Percentiles rank a stretch among this genome's conserved stretches.
Evolutionary conservation across 768 basidiomycete species (phyloP).

Genomic region (Psilocybe tampanensis): DNA sequence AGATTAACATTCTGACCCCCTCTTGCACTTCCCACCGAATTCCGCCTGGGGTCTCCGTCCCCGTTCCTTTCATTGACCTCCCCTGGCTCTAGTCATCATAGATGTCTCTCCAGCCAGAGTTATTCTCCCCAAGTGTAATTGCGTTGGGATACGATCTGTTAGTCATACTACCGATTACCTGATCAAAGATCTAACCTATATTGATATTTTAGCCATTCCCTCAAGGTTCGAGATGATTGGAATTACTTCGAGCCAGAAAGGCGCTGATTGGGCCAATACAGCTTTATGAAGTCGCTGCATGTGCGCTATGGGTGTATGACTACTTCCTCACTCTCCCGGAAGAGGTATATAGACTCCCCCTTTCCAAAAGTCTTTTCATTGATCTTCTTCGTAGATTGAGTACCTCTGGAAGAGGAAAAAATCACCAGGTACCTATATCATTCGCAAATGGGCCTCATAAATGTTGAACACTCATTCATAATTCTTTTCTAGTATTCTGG

Average conservation of each 20-base stretch:
- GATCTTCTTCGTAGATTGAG: neutral
- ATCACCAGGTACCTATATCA: neutral
- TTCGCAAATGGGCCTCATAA: neutral
- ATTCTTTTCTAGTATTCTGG: constrained; percentile 1
- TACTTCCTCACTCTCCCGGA: constrained; percentile 11
- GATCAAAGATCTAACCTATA: neutral
- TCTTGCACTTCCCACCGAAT: too few species aligned
- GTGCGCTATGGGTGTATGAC: constrained; percentile 8
- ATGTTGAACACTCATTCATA: neutral
- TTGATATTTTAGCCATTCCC: neutral
- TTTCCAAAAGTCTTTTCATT: neutral
- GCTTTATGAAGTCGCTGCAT: constrained; percentile 7
- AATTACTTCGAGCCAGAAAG: neutral
- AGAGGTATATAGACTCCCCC: neutral
- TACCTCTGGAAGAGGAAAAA: constrained; percentile 8
- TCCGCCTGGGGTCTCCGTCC: too few species aligned
- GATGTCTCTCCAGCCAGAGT: neutral
- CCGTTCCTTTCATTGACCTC: neutral
- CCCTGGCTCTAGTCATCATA: neutral
- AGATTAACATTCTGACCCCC: neutral
- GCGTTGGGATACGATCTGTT: neutral
- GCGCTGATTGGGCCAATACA: neutral
- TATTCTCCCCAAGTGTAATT: neutral
- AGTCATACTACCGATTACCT: neutral
- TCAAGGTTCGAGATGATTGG: neutral